Evolutionary conservation across 1,284 basidiomycete genomes (phyloP), one percentile per base, ranked within the genome.

Genomic region (Ceratobasidium sp.): DNA sequence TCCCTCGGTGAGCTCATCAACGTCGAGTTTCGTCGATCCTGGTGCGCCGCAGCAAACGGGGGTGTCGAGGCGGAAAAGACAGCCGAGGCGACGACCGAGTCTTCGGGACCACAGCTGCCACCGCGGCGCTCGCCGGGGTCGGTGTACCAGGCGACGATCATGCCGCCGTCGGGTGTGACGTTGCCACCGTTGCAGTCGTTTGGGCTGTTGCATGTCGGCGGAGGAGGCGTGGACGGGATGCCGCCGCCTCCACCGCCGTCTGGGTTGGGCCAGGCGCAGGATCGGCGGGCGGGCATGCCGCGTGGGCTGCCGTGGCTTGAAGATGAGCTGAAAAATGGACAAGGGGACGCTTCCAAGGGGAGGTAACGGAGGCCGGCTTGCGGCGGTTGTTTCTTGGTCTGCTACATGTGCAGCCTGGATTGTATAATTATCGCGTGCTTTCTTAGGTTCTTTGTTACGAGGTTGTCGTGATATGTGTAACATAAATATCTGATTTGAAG

Each of bases 11-110:
- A 75, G 33, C 69, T 75, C 54, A 38, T 63, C 44, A 73, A 63
- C 33, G 44, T 67, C 58, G 56, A 73, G 40, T 75, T 75, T 69
- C 23, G 74, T 18, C 72, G 72, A 28, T 48, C 30, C 21, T 75
- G 74, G 74, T 51, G 58, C 16, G 70, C 53, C n/a, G 21, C 36
- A 23, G 51, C 46, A 44, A 48, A 53, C 51, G 60, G 62, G 16
- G 72, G 44, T 21, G 28, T 14, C n/a, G 49, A n/a, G 18, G 36
- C 58, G 30, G 36, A 42, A 42, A 38, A 42, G 36, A 28, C 9
- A 42, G 16, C 23, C 61, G 61, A 42, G 25, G 33, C 6, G 9
- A 12, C 25, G 61, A 33, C 11, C 12, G 21, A 30, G 25, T 12
- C 6, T 6, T 49, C 3, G 40, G 44, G 30, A 21, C 25, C 54